These are phyloP conservation scores for Pseudopediastrum boryanum DNA, from an alignment of 139 green algal genomes.

Conservation along the genomic window DNA sequence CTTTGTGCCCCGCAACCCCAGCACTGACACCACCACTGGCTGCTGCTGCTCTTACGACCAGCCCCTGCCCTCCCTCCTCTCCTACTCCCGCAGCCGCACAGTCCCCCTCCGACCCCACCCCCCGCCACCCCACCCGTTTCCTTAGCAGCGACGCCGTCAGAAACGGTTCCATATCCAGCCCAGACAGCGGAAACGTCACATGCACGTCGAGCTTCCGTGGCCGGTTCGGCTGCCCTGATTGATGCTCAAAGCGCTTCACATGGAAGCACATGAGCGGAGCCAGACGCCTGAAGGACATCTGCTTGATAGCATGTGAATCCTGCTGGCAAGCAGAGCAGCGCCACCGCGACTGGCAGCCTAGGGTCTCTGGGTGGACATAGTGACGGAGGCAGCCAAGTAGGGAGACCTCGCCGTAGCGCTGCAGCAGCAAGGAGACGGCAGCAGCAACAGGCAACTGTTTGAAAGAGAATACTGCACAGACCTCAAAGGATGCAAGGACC, in stretches of 20 bases:
- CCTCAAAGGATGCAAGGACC: no score
- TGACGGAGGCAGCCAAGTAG: slow-evolving; percentile 77
- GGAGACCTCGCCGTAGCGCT: slow-evolving; percentile 26
- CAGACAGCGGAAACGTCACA: slow-evolving; percentile 70
- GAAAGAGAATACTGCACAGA: no score
- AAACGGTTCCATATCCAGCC: slow-evolving; percentile 86
- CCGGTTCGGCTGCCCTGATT: slow-evolving; percentile 24
- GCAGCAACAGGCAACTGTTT: no score
- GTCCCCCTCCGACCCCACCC: background rate
- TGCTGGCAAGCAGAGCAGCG: slow-evolving; percentile 58
- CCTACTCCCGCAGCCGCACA: background rate
- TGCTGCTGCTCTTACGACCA: background rate
- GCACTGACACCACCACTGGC: background rate
- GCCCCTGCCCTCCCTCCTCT: slow-evolving; percentile 1
- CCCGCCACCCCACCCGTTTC: background rate
- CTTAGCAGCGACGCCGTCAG: slow-evolving; percentile 63
- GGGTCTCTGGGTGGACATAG: slow-evolving; percentile 74
- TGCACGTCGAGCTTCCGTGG: slow-evolving; percentile 77
- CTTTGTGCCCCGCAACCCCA: background rate
- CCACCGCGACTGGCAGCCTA: slow-evolving; percentile 54
- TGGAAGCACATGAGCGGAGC: slow-evolving; percentile 89
- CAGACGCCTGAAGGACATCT: slow-evolving; percentile 84
- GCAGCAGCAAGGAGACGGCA: no score
- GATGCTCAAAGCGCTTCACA: slow-evolving; percentile 93
- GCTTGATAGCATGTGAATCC: slow-evolving; percentile 72